A percentile compares a stretch with the other conserved stretches of the same genome.
These are phyloP conservation scores for Colletotrichum agaves DNA, from an alignment of 2,329 filamentous ascomycete species.

Conservation along the genomic window DNA sequence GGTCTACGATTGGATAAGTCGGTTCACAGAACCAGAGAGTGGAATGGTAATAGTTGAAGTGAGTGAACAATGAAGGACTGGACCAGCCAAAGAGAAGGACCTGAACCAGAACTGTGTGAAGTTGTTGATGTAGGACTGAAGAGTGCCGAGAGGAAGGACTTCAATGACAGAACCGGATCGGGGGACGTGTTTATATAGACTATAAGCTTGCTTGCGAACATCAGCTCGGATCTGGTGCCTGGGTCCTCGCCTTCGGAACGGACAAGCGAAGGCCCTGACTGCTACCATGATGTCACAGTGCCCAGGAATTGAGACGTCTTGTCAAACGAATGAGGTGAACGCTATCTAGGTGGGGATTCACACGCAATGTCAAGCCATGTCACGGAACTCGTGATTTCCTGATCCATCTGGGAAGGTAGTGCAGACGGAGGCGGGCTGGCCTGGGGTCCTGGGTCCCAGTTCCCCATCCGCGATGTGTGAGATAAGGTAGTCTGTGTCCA, in stretches of 20 bases:
- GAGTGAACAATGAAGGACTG: constrained; percentile 25
- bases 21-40: constrained; percentile 37
- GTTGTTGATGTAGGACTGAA: constrained; percentile 22
- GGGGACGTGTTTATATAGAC: constrained; percentile 36
- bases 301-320: constrained; percentile 37
- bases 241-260: constrained; percentile 17
- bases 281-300: constrained; percentile 23
- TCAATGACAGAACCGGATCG: neutral
- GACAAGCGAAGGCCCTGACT: constrained; percentile 13
- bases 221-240: constrained; percentile 13
- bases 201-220: constrained; percentile 13
- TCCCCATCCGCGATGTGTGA: neutral
- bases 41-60: neutral
- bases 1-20: neutral
- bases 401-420: constrained; percentile 32
- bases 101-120: constrained; percentile 20
- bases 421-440: constrained; percentile 16
- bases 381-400: constrained; percentile 22
- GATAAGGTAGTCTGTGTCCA: too few relatives aligned
- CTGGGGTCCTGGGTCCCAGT: neutral
- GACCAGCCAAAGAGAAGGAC: constrained; percentile 36
- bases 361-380: constrained; percentile 34
- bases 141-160: constrained; percentile 15
- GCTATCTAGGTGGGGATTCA: constrained; percentile 16
- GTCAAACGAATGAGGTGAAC: constrained; percentile 33